These are phyloP conservation scores for Cystofilobasidium macerans DNA, from an alignment of 768 basidiomycete genomes.

Conservation along the genomic window DNA sequence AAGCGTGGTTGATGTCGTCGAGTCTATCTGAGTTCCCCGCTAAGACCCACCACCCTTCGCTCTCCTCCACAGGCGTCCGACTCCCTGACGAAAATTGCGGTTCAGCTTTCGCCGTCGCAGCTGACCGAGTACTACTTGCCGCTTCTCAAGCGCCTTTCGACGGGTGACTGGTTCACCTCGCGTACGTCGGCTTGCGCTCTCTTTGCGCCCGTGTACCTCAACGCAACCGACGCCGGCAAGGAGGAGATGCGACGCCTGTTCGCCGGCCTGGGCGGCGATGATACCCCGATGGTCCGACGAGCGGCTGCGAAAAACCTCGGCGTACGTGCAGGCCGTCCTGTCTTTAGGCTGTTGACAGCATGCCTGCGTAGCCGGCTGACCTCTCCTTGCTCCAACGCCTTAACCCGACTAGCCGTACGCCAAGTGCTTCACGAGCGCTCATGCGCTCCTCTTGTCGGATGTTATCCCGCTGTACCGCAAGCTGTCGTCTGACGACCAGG, in stretches of 20 bases:
- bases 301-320: conserved; percentile 95
- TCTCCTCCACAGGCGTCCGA: conserved; percentile 63
- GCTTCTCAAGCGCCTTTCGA: conserved; percentile 71
- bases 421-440: conserved; percentile 57
- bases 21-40: background rate
- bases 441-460: conserved; percentile 67
- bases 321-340: conserved; percentile 48
- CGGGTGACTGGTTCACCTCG: conserved; percentile 98
- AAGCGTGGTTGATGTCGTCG: background rate
- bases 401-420: conserved; percentile 54
- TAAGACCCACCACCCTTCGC: background rate
- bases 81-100: conserved; percentile 81
- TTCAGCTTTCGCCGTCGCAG: conserved; percentile 61
- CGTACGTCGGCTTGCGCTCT: conserved; percentile 90
- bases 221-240: conserved; percentile 48
- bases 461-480: conserved; percentile 84
- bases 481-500: conserved; percentile 91
- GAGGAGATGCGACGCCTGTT: conserved; percentile 83
- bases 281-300: conserved; percentile 96
- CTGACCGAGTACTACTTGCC: conserved; percentile 87
- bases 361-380: too few species aligned
- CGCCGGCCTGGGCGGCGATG: conserved; percentile 69
- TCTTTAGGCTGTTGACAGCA: too few species aligned
- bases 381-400: conserved; percentile 4
- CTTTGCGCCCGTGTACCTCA: conserved; percentile 74